Base-by-base conservation (phyloP, 345 rosid species). In the Brassica carinata region DNA sequence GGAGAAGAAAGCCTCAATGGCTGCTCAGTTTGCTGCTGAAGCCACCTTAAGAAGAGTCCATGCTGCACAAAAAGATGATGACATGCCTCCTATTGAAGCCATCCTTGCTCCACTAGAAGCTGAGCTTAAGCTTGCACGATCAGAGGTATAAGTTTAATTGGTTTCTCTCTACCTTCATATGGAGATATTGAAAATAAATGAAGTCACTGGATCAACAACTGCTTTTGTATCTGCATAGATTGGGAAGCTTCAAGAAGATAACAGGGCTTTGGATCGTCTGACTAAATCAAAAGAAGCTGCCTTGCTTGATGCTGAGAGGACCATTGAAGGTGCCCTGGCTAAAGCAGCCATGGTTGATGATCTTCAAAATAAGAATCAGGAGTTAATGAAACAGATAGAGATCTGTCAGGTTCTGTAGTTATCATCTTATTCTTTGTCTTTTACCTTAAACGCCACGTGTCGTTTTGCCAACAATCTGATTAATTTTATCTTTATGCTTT, bases 1-100 rank as follows among this genome's bases (percentile, higher is more conserved):
- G 86, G 99, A 96, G 81, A 96, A 94, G 92, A 94, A 86, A 82
- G 96, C 98, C n/a, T 91, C 97, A 1, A 6, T 36, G 98, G 98
- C 98, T 79, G 98, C 98, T 77, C 98, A 94, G 86, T 94, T 94
- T 91, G 98, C 98, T 23, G 98, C 98, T 81, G 97, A 94, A 89
- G 98, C 98, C 11, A 92, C 98, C 27, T 90, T 94, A 81, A 88
- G 98, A 78, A 91, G 98, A 79, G 98, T 94, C 74, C 98, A 94
- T 81, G 97, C 98, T 84, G 98, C 98, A 74, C 98, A 94, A 76
- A 94, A 94, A 88, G 98, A 94, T 86, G 98, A 94, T 77, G 98
- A 95, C 75, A 95, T 95, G 99, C 98, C 99, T 81, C 99, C 99
- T 8, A 93, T 95, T 75, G 99, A 95, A 86, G 99, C 99, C 64